Evolutionary conservation across 2,329 filamentous ascomycete species (phyloP), one percentile per base, ranked within the genome.

Genomic region (Penicillium brevicompactum): DNA sequence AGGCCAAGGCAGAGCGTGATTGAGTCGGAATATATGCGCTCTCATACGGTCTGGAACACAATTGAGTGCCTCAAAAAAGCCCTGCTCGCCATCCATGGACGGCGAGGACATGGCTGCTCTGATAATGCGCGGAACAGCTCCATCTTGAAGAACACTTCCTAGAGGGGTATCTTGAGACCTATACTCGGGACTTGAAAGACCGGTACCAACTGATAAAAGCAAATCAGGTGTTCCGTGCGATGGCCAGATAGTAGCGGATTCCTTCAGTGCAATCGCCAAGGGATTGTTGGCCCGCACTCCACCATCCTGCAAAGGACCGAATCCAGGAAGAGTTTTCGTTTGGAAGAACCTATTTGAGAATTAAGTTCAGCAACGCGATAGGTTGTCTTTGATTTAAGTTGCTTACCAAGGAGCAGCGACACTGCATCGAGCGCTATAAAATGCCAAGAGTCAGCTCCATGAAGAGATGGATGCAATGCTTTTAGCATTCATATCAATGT

Each of bases 261-360:
- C 65, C 30, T 53, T 55, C 38, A 59, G 53, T 18, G 57, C 63
- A 46, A 60, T 60, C 1, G 60, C 53, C 7, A 60, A 42, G 9
- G 63, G 65, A 46, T 65, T 65, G 46, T 67, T 67, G 34, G 61
- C 63, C 22, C 60, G 53, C 14, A 67, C 57, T 4, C 63, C 65
- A 11, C 64, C 63, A 48, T 67, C 64, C 46, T 67, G 60, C 13
- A 67, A 38, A 8, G 52, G 16, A 18, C 63, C 60, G 37, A 57
- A 50, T 11, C 49, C 46, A 9, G 51, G 43, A 41, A 63, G 52
- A 14, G 40, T 30, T 51, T 58, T 60, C 9, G 57, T 21, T n/a
- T 32, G 42, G 41, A 66, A 67, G 38, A 56, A 65, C 16, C 65
- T 67, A 47, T 4, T 6, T 21, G 37, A 34, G 9, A 10, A 4